Base-by-base conservation (phyloP, 2,329 filamentous ascomycete species). In the Ophidiomyces ophidiicola region DNA sequence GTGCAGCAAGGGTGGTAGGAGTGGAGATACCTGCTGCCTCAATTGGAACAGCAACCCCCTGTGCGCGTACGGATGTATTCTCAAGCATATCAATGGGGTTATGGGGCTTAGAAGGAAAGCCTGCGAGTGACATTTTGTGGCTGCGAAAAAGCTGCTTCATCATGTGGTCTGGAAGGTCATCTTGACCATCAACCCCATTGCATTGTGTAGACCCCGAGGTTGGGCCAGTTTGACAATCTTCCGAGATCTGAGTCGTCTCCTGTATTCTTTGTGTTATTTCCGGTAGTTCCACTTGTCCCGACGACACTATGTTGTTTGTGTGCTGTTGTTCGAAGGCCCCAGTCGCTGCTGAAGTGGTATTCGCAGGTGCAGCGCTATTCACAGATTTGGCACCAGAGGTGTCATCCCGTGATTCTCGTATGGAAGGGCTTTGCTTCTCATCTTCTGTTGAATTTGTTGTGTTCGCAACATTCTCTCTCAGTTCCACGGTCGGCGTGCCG, bases 101-200 rank as follows among this genome's bases (percentile, higher is more conserved):
- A 31, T 12, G 12, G 11, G 15, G 5, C 24, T 29, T 29, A 63
- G 63, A 20, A 70, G 67, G 10, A 80, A 58, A 55, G n/a, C n/a
- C n/a, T n/a, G n/a, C n/a, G n/a, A n/a, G n/a, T 19, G 74, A 70
- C 14, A 78, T 70, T 39, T 65, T 67, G 2, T 69, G 70, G 39
- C 71, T 80, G 41, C 72, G 71, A 51, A 81, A 81, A 0, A 80
- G 56, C 46, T 75, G 69, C 4, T 69, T 68, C 50, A 79, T 69
- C 50, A 78, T 63, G 32, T 70, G 74, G 38, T 75, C 70, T 3
- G 74, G 66, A 11, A 70, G 43, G n/a, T 70, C 63, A 12, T 68
- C 62, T 40, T 66, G 36, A 60, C 55, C 23, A 56, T 50, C 3
- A 60, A 47, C 20, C 3, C 17, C 25, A 19, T 15, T 19, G 5